Conservation (phyloP, 768 basidiomycete genomes). For the Russula griseocarnosa region DNA sequence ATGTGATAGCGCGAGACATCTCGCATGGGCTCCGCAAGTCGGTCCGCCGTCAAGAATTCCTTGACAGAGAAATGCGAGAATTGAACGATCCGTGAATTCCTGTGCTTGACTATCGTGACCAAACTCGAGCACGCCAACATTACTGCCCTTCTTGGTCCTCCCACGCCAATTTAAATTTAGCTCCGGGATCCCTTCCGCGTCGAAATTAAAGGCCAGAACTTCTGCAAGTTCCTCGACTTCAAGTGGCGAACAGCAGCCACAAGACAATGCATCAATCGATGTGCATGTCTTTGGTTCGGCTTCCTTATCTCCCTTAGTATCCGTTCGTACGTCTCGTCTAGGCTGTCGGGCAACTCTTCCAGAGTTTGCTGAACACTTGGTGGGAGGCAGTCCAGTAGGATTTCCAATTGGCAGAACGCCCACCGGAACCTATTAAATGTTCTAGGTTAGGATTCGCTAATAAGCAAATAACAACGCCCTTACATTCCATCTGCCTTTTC, state of each 20-base stretch:
- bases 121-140: background rate
- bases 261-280: slow-evolving; percentile 2
- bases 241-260: background rate
- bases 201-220: background rate
- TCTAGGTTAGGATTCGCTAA: no score
- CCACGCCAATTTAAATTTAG: background rate
- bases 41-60: background rate
- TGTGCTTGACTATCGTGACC: background rate
- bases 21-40: background rate
- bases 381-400: background rate
- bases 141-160: background rate
- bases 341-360: background rate
- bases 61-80: slow-evolving; percentile 3
- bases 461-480: background rate
- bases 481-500: slow-evolving; percentile 10
- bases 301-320: background rate
- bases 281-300: background rate
- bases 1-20: background rate
- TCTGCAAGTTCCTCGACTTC: background rate
- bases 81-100: background rate
- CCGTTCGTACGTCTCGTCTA: slow-evolving; percentile 5
- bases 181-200: background rate
- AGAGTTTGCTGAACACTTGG: background rate
- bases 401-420: slow-evolving; percentile 6
- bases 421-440: slow-evolving; percentile 8